Percentiles rank a stretch among this genome's conserved stretches.
phyloP scores from a whole-genome alignment of 768 basidiomycete species.

The Suillus weaverae region DNA sequence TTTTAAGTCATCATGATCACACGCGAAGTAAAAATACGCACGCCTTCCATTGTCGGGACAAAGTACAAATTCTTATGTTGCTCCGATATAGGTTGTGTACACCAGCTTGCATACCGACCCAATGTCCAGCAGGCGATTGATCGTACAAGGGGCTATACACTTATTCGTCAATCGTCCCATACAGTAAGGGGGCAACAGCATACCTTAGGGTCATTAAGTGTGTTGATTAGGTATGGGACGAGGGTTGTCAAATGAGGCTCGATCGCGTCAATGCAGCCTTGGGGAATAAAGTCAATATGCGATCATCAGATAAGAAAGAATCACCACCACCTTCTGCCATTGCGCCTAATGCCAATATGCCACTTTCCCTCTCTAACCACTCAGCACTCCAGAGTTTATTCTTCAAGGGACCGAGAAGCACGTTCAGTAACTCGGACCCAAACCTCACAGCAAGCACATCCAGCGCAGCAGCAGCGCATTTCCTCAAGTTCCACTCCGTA shows the following conservation, averaged over 20 bases:
- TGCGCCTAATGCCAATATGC: slow-evolving; percentile 92
- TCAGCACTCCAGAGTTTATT: slow-evolving; percentile 90
- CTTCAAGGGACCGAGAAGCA: slow-evolving; percentile 86
- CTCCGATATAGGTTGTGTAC: slow-evolving; percentile 78
- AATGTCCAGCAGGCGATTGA: slow-evolving; percentile 99
- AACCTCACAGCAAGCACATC: slow-evolving; percentile 97
- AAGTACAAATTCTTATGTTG: slow-evolving; percentile 91
- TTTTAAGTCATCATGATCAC: slow-evolving; percentile 2
- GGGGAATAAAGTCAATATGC: slow-evolving; percentile 13
- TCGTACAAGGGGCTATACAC: slow-evolving; percentile 82
- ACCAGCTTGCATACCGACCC: slow-evolving; percentile 98
- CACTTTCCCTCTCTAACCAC: slow-evolving; percentile 95
- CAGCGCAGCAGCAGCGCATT: slow-evolving; percentile 96
- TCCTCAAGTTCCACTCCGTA: slow-evolving; percentile 98
- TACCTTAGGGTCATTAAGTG: slow-evolving; percentile 90
- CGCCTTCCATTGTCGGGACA: slow-evolving; percentile 97
- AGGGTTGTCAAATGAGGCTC: slow-evolving; percentile 93
- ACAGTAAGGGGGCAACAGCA: slow-evolving; percentile 17
- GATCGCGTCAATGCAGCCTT: slow-evolving; percentile 95
- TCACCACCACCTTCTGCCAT: slow-evolving; percentile 87
- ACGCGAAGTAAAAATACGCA: slow-evolving; percentile 41
- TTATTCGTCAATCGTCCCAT: slow-evolving; percentile 9
- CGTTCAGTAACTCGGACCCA: slow-evolving; percentile 82
- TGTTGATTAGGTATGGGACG: slow-evolving; percentile 89
- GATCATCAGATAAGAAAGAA: not conserved